These are phyloP conservation scores for Cyberlindnera nakhonratchasimensis DNA, from an alignment of 805 yeast genomes.

Conservation along the genomic window DNA sequence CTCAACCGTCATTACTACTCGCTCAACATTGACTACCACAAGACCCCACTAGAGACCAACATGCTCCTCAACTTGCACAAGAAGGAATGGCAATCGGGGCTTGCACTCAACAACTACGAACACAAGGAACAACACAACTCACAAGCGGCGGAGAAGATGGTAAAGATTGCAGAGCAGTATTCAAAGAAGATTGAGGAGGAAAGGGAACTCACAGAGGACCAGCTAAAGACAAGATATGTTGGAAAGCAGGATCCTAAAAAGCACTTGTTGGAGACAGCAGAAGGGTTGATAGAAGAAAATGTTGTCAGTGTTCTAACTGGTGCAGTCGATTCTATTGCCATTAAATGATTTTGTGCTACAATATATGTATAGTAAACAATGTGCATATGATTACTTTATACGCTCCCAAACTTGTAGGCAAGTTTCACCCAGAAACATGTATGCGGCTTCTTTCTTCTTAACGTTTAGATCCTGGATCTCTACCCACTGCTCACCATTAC, in stretches of 20 bases:
- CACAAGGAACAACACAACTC: slow-evolving; percentile 73
- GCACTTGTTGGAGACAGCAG: slow-evolving; percentile 89
- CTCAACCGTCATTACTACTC: slow-evolving; percentile 96
- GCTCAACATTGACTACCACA: slow-evolving; percentile 88
- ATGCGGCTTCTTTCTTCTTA: slow-evolving; percentile 47
- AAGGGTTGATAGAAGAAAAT: slow-evolving; percentile 81
- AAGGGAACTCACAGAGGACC: slow-evolving; percentile 80
- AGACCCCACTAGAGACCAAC: slow-evolving; percentile 86
- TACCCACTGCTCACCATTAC: slow-evolving; percentile 49
- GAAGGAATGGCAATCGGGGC: slow-evolving; percentile 92
- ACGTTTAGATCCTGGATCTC: slow-evolving; percentile 53
- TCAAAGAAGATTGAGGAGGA: slow-evolving; percentile 91
- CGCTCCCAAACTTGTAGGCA: slow-evolving; percentile 68
- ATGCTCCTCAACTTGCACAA: slow-evolving; percentile 94
- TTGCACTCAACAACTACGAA: slow-evolving; percentile 71
- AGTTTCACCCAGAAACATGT: slow-evolving; percentile 58
- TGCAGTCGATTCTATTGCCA: slow-evolving; percentile 85
- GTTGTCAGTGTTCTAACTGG: slow-evolving; percentile 84
- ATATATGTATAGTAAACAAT: neutral
- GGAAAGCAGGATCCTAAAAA: slow-evolving; percentile 99
- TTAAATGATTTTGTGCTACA: slow-evolving; percentile 45
- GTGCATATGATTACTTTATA: slow-evolving; percentile 2
- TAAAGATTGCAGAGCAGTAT: slow-evolving; percentile 84
- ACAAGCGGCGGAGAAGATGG: slow-evolving; percentile 72
- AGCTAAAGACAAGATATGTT: slow-evolving; percentile 90